Evolutionary conservation across 1,284 basidiomycete genomes (phyloP), one percentile per base, ranked within the genome.

Genomic region (Cerrena zonata): DNA sequence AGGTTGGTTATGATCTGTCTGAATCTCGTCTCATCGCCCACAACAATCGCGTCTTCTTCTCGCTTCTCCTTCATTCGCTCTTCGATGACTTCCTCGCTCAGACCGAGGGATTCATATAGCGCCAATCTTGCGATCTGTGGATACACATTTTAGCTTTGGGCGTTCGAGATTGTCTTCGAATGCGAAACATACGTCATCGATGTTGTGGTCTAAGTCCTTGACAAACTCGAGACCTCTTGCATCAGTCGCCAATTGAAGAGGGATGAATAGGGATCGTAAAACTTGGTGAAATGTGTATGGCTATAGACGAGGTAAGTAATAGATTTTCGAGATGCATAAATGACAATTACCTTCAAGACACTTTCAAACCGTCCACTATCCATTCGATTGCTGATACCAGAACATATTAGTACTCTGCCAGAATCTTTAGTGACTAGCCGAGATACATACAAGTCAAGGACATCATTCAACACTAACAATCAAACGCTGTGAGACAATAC

Each of bases 261-360:
- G 86, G 3, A 89, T 77, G 51, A 92, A 82, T 53, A 93, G 77
- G 2, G 88, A 86, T 18, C 82, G 81, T 71, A 94, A 85, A 39
- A 87, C 82, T 59, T 87, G 81, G 66, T 94, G 91, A 62, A 94
- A 89, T 22, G 84, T 74, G 69, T 91, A 93, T 2, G 91, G 90
- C 76, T 82, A 43, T 38, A 42, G 22, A 23, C 45, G 44, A n/a
- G n/a, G n/a, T n/a, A n/a, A n/a, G n/a, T n/a, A n/a, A n/a, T n/a
- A n/a, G n/a, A n/a, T n/a, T n/a, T n/a, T n/a, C n/a, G n/a, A n/a
- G n/a, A n/a, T n/a, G n/a, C n/a, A n/a, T n/a, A n/a, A n/a, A n/a
- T n/a, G n/a, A 13, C 38, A 49, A 61, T 2, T 47, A 80, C 79
- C 67, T 76, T 78, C 4, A 77, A 77, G 22, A 83, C 77, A 23